phyloP scores from a whole-genome alignment of 148 eudicot genomes.

The Camellia lanceoleosa region DNA sequence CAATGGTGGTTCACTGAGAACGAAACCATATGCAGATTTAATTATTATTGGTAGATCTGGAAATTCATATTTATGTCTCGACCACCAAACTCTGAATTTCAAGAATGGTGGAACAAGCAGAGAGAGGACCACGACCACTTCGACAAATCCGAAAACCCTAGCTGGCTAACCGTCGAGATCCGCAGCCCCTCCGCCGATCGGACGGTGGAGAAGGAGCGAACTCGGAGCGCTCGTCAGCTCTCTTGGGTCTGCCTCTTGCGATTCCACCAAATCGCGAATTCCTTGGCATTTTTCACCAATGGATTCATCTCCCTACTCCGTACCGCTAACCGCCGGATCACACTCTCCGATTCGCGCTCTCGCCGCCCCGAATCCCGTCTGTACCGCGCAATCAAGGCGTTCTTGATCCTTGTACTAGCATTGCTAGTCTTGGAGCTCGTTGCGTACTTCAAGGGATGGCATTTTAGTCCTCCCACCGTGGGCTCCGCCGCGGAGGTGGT shows the following conservation, averaged over 20 bases:
- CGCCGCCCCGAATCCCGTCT: conserved; percentile 35
- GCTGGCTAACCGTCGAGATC: conserved; percentile 31
- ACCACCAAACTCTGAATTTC: conserved; percentile 18
- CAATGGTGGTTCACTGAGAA: conserved; percentile 11
- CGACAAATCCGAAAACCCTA: conserved; percentile 22
- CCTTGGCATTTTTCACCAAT: conserved; percentile 30
- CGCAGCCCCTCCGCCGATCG: conserved; percentile 16
- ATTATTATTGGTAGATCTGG: neutral
- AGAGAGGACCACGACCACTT: neutral
- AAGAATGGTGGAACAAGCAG: conserved; percentile 13
- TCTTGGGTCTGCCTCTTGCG: conserved; percentile 50
- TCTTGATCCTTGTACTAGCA: conserved; percentile 35
- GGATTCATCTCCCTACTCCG: conserved; percentile 36
- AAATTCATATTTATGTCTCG: conserved; percentile 16
- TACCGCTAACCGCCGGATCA: conserved; percentile 57
- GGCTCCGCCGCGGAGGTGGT: conserved; percentile 34
- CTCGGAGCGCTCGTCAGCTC: conserved; percentile 57
- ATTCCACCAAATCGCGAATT: conserved; percentile 34
- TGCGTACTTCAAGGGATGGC: conserved; percentile 74
- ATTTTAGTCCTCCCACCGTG: conserved; percentile 70
- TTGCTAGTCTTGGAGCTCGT: conserved; percentile 49
- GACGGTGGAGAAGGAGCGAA: conserved; percentile 37
- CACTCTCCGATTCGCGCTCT: neutral
- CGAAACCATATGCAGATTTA: neutral
- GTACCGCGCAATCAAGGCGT: conserved; percentile 43